Percentiles rank a stretch among this genome's conserved stretches.
Evolutionary conservation across 2,329 filamentous ascomycete species (phyloP).

Genomic region (Colletotrichum sp.): DNA sequence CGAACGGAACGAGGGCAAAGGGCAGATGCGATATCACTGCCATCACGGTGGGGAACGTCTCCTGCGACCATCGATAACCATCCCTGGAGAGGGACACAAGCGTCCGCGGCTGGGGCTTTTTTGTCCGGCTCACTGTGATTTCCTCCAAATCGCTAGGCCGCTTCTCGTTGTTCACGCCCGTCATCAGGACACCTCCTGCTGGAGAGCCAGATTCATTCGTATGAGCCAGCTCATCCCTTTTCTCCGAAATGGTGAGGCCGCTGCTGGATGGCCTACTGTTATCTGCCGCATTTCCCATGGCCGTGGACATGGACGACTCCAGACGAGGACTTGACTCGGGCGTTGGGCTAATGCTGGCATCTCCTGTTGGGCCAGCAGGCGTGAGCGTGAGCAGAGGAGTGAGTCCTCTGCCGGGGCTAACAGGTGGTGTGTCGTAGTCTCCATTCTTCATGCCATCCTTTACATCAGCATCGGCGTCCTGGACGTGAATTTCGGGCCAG

Average conservation of each 20-base stretch:
- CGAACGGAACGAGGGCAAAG: constrained; percentile 72
- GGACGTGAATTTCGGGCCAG: not conserved
- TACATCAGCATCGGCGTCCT: not conserved
- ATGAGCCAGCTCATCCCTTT: not conserved
- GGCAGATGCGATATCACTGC: constrained; percentile 71
- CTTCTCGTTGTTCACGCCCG: not conserved
- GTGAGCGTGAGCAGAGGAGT: not conserved
- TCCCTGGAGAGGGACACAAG: constrained; percentile 55
- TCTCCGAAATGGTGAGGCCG: not conserved
- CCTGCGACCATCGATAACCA: constrained; percentile 63
- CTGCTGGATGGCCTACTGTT: not conserved
- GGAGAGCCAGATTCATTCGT: not conserved
- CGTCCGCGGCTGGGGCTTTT: constrained; percentile 41
- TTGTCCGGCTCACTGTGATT: too few species aligned
- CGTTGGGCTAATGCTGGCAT: not conserved
- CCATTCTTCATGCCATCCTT: not conserved
- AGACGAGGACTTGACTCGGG: not conserved
- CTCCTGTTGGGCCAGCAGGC: not conserved
- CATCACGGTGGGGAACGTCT: constrained; percentile 74
- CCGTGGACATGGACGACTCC: not conserved
- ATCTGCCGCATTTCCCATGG: not conserved
- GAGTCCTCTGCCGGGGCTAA: not conserved
- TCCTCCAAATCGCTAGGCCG: constrained; percentile 1
- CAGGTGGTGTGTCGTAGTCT: not conserved
- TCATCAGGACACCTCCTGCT: not conserved